A percentile compares a stretch with the other conserved stretches of the same genome.
Conservation (phyloP, 768 basidiomycete genomes). For the Kwoniella newhampshirensis region DNA sequence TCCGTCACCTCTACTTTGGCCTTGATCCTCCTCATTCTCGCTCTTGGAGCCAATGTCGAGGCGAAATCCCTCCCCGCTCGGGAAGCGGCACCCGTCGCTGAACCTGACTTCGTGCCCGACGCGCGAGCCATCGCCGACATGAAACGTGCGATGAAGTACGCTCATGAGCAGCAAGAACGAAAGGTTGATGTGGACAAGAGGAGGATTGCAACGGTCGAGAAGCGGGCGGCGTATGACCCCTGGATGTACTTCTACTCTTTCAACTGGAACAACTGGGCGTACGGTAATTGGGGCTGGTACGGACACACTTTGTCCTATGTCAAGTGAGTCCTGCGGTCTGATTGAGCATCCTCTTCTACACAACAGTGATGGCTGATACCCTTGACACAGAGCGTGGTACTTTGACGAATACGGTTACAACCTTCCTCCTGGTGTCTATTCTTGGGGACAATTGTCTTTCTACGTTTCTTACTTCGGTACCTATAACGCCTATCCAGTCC, state of each 20-base stretch:
- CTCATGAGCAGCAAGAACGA: background rate
- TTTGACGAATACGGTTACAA: slow-evolving; percentile 22
- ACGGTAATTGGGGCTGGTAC: slow-evolving; percentile 20
- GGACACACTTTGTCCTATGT: slow-evolving; percentile 26
- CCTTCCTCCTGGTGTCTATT: slow-evolving; percentile 18
- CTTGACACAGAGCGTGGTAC: slow-evolving; percentile 15
- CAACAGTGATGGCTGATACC: background rate
- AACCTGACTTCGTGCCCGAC: background rate
- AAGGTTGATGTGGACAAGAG: background rate
- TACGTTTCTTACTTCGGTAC: slow-evolving; percentile 28
- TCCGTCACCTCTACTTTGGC: no score
- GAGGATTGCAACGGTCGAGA: background rate
- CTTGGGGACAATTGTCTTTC: slow-evolving; percentile 19
- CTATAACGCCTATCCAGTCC: slow-evolving; percentile 7
- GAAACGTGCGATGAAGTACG: background rate
- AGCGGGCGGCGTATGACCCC: slow-evolving; percentile 16
- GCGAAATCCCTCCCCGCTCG: no score
- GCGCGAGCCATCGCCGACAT: background rate
- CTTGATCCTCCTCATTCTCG: no score
- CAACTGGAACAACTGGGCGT: slow-evolving; percentile 15
- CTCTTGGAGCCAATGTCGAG: no score
- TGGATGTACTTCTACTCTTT: slow-evolving; percentile 23
- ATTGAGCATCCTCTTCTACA: background rate
- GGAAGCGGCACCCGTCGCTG: no score
- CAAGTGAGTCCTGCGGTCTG: slow-evolving; percentile 32